Conservation (phyloP, 441 rosid species). For the Adansonia rubrostipa region DNA sequence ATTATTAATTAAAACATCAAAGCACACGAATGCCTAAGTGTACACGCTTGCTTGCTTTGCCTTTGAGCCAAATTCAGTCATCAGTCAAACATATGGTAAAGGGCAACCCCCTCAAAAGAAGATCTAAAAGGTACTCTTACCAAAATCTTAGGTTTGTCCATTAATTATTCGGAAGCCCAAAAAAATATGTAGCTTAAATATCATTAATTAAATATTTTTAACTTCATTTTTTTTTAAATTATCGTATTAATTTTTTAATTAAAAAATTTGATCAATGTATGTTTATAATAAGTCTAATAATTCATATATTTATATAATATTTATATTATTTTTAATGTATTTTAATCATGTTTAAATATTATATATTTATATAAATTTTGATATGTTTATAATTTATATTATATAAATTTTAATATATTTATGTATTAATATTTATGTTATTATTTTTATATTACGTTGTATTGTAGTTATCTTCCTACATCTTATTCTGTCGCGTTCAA, state of each 20-base stretch:
- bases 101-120: background rate
- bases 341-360: too few relatives aligned
- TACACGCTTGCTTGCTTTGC: slow-evolving; percentile 20
- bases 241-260: background rate
- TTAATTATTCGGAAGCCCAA: slow-evolving; percentile 9
- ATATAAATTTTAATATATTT: too few relatives aligned
- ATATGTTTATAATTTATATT: too few relatives aligned
- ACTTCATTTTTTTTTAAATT: slow-evolving; percentile 23
- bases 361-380: too few relatives aligned
- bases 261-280: too few relatives aligned
- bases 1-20: background rate
- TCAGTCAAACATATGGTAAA: slow-evolving; percentile 16
- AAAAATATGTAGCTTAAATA: background rate
- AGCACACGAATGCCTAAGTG: slow-evolving; percentile 7
- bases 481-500: too few relatives aligned
- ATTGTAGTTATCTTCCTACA: too few relatives aligned
- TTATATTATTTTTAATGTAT: too few relatives aligned
- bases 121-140: slow-evolving; percentile 9
- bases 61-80: slow-evolving; percentile 13
- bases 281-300: too few relatives aligned
- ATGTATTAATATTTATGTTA: too few relatives aligned
- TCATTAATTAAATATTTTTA: background rate
- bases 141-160: slow-evolving; percentile 24
- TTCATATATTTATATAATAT: too few relatives aligned
- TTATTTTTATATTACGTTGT: too few relatives aligned